A percentile compares a stretch with the other conserved stretches of the same genome.
Conservation (phyloP, 805 yeast species). For the Wickerhamiella occidentalis region DNA sequence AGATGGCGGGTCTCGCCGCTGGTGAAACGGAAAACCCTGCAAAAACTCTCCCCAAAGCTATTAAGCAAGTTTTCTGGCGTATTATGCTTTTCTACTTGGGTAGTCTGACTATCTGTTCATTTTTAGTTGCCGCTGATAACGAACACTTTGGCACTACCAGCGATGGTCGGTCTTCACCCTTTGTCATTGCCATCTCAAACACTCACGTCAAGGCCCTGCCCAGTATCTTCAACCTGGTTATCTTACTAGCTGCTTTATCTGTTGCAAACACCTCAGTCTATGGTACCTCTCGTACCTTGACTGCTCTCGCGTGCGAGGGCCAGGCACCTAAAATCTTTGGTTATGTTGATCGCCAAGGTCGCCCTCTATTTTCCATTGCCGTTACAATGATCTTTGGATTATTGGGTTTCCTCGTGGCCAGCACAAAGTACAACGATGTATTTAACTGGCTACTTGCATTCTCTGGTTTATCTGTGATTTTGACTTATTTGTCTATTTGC, state of each 20-base stretch:
- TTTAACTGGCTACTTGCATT: constrained; percentile 55
- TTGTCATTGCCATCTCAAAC: constrained; percentile 55
- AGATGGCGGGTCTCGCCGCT: constrained; percentile 53
- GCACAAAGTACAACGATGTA: constrained; percentile 40
- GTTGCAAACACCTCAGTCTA: constrained; percentile 66
- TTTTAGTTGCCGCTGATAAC: constrained; percentile 50
- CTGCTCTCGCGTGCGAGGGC: constrained; percentile 52
- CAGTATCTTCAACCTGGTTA: constrained; percentile 54
- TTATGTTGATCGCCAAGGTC: constrained; percentile 53
- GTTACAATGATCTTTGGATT: constrained; percentile 44
- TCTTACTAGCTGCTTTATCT: constrained; percentile 52
- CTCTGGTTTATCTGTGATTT: constrained; percentile 49
- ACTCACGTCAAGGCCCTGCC: constrained; percentile 58
- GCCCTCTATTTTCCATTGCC: constrained; percentile 49
- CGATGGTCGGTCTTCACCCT: constrained; percentile 64
- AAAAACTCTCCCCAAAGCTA: constrained; percentile 48
- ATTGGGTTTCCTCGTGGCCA: constrained; percentile 46
- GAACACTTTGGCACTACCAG: constrained; percentile 34
- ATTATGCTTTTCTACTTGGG: constrained; percentile 50
- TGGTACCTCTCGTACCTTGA: constrained; percentile 54
- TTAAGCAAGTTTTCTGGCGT: constrained; percentile 67
- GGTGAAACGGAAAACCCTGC: constrained; percentile 58
- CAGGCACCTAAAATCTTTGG: constrained; percentile 47
- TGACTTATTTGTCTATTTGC: constrained; percentile 53
- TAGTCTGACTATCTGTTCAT: constrained; percentile 42